Percentiles rank a stretch among this genome's conserved stretches.
Evolutionary conservation across 495 filamentous ascomycete species (phyloP).

Genomic region (Penicillium turbatum): DNA sequence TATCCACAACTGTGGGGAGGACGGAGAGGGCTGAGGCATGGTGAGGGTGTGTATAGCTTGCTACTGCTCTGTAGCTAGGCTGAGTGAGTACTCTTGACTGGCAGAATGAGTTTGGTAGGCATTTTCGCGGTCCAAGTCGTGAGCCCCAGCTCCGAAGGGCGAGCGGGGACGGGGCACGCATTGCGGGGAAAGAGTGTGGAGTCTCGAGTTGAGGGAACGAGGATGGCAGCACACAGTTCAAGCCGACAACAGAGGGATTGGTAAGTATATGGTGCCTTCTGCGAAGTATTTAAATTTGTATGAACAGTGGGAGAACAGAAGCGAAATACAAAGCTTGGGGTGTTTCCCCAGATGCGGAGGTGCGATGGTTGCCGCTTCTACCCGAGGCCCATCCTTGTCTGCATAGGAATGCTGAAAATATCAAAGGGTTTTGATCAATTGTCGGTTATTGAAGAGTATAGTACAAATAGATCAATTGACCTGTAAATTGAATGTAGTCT

Average conservation of each 20-base stretch:
- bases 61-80: slow-evolving; percentile 27
- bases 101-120: slow-evolving; percentile 8
- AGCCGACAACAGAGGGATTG: background rate
- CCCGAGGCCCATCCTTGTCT: slow-evolving; percentile 25
- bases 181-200: slow-evolving; percentile 27
- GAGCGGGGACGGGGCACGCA: slow-evolving; percentile 38
- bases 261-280: background rate
- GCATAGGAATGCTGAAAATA: background rate
- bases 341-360: slow-evolving; percentile 37
- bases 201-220: slow-evolving; percentile 2
- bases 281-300: background rate
- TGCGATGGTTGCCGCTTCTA: slow-evolving; percentile 42
- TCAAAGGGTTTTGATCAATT: background rate
- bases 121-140: slow-evolving; percentile 14
- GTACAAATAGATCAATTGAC: background rate
- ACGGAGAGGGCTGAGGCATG: slow-evolving; percentile 74
- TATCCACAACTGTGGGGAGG: slow-evolving; percentile 71
- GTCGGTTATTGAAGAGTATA: background rate
- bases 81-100: background rate
- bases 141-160: slow-evolving; percentile 33
- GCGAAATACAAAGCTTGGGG: slow-evolving; percentile 15
- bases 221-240: background rate
- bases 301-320: background rate
- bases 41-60: slow-evolving; percentile 62
- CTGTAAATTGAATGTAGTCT: background rate